Conservation (phyloP, 164 flowering plant genomes). For the Nelumbo lutea region DNA sequence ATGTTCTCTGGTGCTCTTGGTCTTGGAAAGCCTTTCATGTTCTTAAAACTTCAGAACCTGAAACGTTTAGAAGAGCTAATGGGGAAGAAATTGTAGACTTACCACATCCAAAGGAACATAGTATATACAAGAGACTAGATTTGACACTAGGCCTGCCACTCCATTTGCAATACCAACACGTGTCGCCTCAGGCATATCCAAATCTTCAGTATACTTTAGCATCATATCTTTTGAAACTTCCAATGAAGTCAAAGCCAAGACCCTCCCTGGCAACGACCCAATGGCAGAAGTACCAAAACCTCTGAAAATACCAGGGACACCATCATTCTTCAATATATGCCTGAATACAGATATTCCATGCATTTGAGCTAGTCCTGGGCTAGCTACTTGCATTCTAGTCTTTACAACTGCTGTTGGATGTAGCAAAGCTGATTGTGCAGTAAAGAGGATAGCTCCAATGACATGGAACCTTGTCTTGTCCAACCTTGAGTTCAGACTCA, state of each 20-base stretch:
- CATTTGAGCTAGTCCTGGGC: constrained; percentile 41
- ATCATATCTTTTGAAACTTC: constrained; percentile 66
- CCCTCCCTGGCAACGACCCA: constrained; percentile 79
- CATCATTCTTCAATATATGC: constrained; percentile 48
- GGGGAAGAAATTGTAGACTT: constrained; percentile 13
- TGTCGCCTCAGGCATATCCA: constrained; percentile 62
- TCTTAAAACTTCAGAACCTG: background rate
- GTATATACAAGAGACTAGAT: constrained; percentile 51
- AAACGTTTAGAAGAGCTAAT: background rate
- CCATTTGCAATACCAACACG: constrained; percentile 68
- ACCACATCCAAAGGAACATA: constrained; percentile 92
- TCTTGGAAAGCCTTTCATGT: background rate
- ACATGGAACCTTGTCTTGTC: constrained; percentile 83
- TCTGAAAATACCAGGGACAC: constrained; percentile 66
- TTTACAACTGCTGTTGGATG: constrained; percentile 78
- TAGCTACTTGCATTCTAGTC: constrained; percentile 79
- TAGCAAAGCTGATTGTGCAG: constrained; percentile 49
- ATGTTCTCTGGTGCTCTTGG: background rate
- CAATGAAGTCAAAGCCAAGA: constrained; percentile 56
- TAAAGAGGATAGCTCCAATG: constrained; percentile 71
- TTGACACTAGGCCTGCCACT: constrained; percentile 74
- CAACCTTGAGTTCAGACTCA: constrained; percentile 38
- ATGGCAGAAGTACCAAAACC: constrained; percentile 76
- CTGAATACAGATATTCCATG: constrained; percentile 45
- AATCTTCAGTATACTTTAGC: constrained; percentile 41